phyloP scores from a whole-genome alignment of 2,329 filamentous ascomycete species.

The Neoarthrinium moseri region DNA sequence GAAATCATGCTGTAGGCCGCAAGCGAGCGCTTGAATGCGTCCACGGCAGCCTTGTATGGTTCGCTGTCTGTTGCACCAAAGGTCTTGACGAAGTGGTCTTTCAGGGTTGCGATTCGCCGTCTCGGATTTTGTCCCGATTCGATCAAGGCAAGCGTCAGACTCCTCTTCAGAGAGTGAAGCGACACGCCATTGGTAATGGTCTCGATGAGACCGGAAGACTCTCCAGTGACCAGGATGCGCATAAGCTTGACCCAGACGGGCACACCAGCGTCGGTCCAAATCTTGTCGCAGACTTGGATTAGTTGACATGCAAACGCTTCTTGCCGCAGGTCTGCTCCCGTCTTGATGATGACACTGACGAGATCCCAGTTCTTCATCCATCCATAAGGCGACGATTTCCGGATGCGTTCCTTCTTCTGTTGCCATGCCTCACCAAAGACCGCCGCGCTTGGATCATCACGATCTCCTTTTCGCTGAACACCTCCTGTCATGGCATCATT shows the following conservation, averaged over 20 bases:
- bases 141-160: slow-evolving; percentile 72
- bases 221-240: slow-evolving; percentile 82
- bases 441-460: slow-evolving; percentile 81
- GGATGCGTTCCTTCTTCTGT: slow-evolving; percentile 79
- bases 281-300: slow-evolving; percentile 77
- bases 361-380: slow-evolving; percentile 92
- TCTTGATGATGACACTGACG: slow-evolving; percentile 85
- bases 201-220: slow-evolving; percentile 81
- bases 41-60: slow-evolving; percentile 68
- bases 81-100: slow-evolving; percentile 78
- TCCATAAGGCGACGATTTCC: slow-evolving; percentile 79
- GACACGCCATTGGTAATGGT: slow-evolving; percentile 88
- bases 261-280: slow-evolving; percentile 72
- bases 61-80: slow-evolving; percentile 72
- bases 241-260: slow-evolving; percentile 88
- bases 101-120: slow-evolving; percentile 75
- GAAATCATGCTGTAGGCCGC: slow-evolving; percentile 84
- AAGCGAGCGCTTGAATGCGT: slow-evolving; percentile 78
- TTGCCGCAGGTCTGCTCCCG: slow-evolving; percentile 77
- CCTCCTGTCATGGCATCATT: slow-evolving; percentile 87
- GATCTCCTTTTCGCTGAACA: slow-evolving; percentile 75
- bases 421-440: slow-evolving; percentile 88
- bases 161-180: slow-evolving; percentile 81
- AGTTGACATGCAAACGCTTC: slow-evolving; percentile 86
- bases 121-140: slow-evolving; percentile 71